phyloP scores from a whole-genome alignment of 306 rosid species.

The Pterocarpus macrocarpus region DNA sequence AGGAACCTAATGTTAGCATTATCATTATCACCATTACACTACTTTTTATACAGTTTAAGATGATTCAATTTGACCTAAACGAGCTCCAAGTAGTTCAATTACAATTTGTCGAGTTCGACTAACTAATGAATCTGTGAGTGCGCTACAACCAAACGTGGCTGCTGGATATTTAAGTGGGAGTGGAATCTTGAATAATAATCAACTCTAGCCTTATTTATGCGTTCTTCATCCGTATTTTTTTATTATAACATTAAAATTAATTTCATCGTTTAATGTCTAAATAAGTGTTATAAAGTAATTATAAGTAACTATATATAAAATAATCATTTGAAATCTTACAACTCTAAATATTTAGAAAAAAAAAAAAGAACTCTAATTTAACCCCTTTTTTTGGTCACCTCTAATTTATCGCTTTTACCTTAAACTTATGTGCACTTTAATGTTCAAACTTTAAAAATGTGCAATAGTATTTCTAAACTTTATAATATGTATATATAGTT shows the following conservation, averaged over 20 bases:
- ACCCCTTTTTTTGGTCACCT: too few relatives aligned
- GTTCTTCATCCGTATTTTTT: not conserved
- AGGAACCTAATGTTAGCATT: not conserved
- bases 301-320: not conserved
- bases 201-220: conserved; percentile 16
- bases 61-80: not conserved
- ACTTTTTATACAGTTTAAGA: not conserved
- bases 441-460: too few relatives aligned
- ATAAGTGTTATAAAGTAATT: not conserved
- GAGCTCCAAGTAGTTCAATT: not conserved
- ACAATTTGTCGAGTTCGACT: conserved; percentile 13
- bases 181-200: conserved; percentile 11
- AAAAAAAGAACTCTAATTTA: too few relatives aligned
- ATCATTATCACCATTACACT: not conserved
- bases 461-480: too few relatives aligned
- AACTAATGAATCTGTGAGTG: conserved; percentile 46
- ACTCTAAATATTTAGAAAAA: not conserved
- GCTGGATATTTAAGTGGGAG: conserved; percentile 49
- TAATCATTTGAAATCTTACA: not conserved
- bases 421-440: too few relatives aligned
- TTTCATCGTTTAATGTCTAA: not conserved
- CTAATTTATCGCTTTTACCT: too few relatives aligned
- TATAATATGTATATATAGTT: too few relatives aligned
- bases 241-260: not conserved
- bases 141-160: conserved; percentile 57